phyloP scores from a whole-genome alignment of 1,284 basidiomycete genomes.

The Sanghuangporus baumii region DNA sequence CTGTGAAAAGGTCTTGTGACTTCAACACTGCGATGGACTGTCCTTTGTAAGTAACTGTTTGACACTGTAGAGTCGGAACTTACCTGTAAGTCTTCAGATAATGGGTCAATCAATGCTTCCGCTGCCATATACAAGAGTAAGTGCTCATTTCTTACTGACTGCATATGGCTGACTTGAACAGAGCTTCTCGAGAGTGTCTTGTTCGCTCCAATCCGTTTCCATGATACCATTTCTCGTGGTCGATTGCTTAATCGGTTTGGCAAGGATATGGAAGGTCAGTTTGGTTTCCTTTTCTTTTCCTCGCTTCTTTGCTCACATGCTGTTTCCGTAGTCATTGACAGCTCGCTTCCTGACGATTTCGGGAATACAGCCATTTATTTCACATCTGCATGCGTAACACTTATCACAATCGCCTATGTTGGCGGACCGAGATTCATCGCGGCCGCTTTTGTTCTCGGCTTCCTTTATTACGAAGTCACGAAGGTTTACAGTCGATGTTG shows the following conservation, averaged over 20 bases:
- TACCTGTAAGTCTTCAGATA: slow-evolving; percentile 34
- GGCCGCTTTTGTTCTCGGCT: slow-evolving; percentile 51
- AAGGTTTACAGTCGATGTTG: slow-evolving; percentile 83
- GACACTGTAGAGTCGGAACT: neutral
- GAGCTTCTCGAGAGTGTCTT: slow-evolving; percentile 79
- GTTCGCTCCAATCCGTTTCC: slow-evolving; percentile 89
- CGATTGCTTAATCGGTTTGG: slow-evolving; percentile 86
- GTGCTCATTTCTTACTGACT: slow-evolving; percentile 25
- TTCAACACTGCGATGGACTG: slow-evolving; percentile 59
- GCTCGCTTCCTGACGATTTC: slow-evolving; percentile 80
- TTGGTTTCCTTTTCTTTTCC: neutral
- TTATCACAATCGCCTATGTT: slow-evolving; percentile 71
- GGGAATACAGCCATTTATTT: slow-evolving; percentile 66
- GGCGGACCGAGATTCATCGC: slow-evolving; percentile 73
- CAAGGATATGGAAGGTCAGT: slow-evolving; percentile 83
- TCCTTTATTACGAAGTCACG: slow-evolving; percentile 60
- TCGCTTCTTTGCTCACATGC: neutral
- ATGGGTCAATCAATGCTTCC: slow-evolving; percentile 66
- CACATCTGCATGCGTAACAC: slow-evolving; percentile 53
- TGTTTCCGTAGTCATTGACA: slow-evolving; percentile 63
- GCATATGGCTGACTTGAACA: slow-evolving; percentile 24
- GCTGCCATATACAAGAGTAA: slow-evolving; percentile 63
- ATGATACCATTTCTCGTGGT: slow-evolving; percentile 87
- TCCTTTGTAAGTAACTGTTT: slow-evolving; percentile 45
- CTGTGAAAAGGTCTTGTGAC: slow-evolving; percentile 48